Base-by-base conservation (phyloP, 1,284 basidiomycete species). In the Crepidotus sp. region DNA sequence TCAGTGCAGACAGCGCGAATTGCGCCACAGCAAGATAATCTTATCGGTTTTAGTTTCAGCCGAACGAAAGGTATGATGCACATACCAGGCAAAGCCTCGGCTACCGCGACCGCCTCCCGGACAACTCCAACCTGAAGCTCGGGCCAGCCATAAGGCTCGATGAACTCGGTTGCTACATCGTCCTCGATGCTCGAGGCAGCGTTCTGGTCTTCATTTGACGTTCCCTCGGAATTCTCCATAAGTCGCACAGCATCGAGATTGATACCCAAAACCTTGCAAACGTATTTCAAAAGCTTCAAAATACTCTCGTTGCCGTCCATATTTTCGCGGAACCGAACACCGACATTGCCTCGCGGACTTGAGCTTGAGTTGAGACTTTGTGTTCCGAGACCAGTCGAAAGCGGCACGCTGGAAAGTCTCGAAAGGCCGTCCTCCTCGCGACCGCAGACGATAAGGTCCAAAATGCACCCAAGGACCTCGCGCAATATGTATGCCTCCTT, bases 61-160 rank as follows among this genome's bases (percentile, higher is more conserved):
- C 17, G 15, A 42, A 30, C 30, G 13, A 48, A 46, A n/a, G 27
- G 29, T 18, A 32, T 21, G 27, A 14, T 45, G 35, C 14, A 67
- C 73, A 47, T 53, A 86, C 93, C 91, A 46, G 91, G 88, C n/a
- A 98, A 66, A 13, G 88, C 78, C 62, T 98, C 92, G 3, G 90
- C 86, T 8, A 97, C 80, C 0, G 84, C 80, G 25, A 97, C 83
- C 0, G 91, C 88, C 59, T 98, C 94, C 36, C 92, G 79, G 27
- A 98, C 73, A 24, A 95, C 79, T 24, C 89, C 89, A 24, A 95
- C 76, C 64, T 97, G 94, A 36, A 98, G 70, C 58, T 93, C 88
- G 1, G 89, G 83, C 95, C 94, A 98, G 1, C 94, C 93, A 59
- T 83, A 91, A 3, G 74, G 64, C 49, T 77, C 75, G 18, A 62